A percentile compares a stretch with the other conserved stretches of the same genome.
These are phyloP conservation scores for Corylus heterophylla DNA, from an alignment of 306 rosid genomes.

Conservation along the genomic window DNA sequence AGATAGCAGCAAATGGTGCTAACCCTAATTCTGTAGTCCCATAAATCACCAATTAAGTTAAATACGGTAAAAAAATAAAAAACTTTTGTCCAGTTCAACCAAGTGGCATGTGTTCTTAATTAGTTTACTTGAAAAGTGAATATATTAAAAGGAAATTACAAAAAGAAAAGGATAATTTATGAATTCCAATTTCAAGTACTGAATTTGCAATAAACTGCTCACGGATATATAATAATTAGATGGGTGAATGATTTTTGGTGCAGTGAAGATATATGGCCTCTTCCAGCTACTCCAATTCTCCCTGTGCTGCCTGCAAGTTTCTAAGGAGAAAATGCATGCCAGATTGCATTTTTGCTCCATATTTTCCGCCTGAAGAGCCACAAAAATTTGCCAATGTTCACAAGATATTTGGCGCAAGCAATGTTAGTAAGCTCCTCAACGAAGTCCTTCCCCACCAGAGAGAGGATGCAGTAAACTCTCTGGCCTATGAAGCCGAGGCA, in stretches of 20 bases:
- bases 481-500: conserved; percentile 95
- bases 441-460: conserved; percentile 82
- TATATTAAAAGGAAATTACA: not conserved
- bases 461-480: conserved; percentile 83
- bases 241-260: conserved; percentile 1
- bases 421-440: conserved; percentile 76
- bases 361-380: conserved; percentile 89
- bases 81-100: not conserved
- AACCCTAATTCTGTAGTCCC: conserved; percentile 35
- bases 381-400: conserved; percentile 85
- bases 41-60: conserved; percentile 1
- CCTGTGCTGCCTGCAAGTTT: conserved; percentile 96
- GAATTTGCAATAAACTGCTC: not conserved
- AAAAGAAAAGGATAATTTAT: not conserved
- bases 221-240: not conserved
- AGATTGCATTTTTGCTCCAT: conserved; percentile 77
- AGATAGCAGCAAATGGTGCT: conserved; percentile 4
- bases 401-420: conserved; percentile 94
- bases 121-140: not conserved
- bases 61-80: not conserved
- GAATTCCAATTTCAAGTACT: not conserved
- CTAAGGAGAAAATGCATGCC: conserved; percentile 79
- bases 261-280: conserved; percentile 50
- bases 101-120: too few species aligned
- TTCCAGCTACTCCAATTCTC: conserved; percentile 69